A percentile compares a stretch with the other conserved stretches of the same genome.
These are phyloP conservation scores for Daedaleopsis sinensis DNA, from an alignment of 768 basidiomycete species.

Conservation along the genomic window DNA sequence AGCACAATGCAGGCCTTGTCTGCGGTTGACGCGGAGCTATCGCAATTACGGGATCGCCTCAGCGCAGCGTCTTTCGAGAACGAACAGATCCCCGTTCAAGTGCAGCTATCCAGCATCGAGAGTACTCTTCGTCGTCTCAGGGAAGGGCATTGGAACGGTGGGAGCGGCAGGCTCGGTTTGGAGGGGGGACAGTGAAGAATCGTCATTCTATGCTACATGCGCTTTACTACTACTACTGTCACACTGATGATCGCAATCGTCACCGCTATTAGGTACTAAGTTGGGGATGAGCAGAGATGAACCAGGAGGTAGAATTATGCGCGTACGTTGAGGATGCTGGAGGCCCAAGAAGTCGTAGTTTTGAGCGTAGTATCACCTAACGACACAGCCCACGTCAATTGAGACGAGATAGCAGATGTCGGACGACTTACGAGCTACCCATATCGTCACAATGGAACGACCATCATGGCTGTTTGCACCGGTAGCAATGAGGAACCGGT, in stretches of 20 bases:
- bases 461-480: neutral
- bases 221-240: too few species aligned
- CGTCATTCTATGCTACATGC: too few species aligned
- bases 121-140: slow-evolving; percentile 60
- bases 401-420: neutral
- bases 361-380: neutral
- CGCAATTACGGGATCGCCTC: slow-evolving; percentile 71
- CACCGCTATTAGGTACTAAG: too few species aligned
- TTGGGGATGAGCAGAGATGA: too few species aligned
- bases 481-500: neutral
- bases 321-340: too few species aligned
- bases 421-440: neutral
- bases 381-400: neutral
- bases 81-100: slow-evolving; percentile 61
- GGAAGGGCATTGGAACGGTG: slow-evolving; percentile 44
- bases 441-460: neutral
- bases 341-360: slow-evolving; percentile 36
- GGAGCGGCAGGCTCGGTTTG: slow-evolving; percentile 39
- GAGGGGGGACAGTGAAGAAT: too few species aligned
- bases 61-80: slow-evolving; percentile 62
- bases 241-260: too few species aligned
- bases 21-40: slow-evolving; percentile 70
- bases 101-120: slow-evolving; percentile 73
- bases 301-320: too few species aligned
- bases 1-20: slow-evolving; percentile 61